These are phyloP conservation scores for Gleditsia sinensis DNA, from an alignment of 306 rosid genomes.

Conservation along the genomic window DNA sequence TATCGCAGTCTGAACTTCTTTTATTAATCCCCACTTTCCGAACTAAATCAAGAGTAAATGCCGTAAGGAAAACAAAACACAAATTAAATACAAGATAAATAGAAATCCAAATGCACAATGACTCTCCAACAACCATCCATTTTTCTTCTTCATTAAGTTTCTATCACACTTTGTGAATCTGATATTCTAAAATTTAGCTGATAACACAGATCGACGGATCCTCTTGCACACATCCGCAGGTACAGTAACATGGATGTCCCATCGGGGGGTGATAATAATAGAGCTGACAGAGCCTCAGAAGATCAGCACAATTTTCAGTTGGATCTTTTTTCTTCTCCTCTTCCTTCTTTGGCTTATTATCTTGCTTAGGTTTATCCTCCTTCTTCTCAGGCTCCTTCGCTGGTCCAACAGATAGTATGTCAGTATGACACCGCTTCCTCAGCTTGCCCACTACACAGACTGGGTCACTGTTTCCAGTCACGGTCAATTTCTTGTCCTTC, in stretches of 20 bases:
- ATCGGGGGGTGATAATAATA: background rate
- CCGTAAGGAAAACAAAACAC: background rate
- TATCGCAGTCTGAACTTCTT: no score
- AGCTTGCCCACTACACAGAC: constrained; percentile 50
- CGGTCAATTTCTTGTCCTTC: constrained; percentile 55
- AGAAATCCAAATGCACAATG: no score
- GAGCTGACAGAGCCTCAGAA: background rate
- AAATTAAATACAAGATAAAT: no score
- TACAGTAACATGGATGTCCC: background rate
- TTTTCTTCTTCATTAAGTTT: no score
- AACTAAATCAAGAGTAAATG: background rate
- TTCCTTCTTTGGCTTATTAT: background rate
- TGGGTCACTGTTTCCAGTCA: constrained; percentile 63
- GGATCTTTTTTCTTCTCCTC: background rate
- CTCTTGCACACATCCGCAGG: background rate
- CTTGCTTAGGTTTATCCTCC: constrained; percentile 34
- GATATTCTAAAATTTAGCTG: no score
- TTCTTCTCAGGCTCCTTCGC: constrained; percentile 44
- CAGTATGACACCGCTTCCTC: constrained; percentile 48
- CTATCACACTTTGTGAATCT: no score
- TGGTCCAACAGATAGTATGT: constrained; percentile 61
- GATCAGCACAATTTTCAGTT: background rate
- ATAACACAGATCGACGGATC: background rate
- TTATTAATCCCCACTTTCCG: no score
- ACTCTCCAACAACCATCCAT: no score